These are phyloP conservation scores for Colletotrichum sp. DNA, from an alignment of 2,329 filamentous ascomycete genomes.

Conservation along the genomic window DNA sequence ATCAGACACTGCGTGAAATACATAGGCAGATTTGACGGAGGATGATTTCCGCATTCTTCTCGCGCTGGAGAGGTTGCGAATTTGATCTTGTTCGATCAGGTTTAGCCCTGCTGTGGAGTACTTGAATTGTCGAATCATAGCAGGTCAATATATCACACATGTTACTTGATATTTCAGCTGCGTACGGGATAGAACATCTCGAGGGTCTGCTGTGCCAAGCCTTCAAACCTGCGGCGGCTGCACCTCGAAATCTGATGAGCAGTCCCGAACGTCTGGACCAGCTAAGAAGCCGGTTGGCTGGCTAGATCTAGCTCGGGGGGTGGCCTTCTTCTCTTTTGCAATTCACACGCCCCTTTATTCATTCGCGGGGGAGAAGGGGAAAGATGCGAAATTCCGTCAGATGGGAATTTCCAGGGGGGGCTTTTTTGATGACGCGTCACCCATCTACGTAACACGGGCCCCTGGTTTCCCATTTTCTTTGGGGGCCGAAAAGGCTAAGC, in stretches of 20 bases:
- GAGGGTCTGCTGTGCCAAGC: neutral
- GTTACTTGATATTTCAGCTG: neutral
- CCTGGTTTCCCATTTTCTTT: neutral
- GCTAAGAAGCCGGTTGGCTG: neutral
- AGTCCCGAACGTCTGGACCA: neutral
- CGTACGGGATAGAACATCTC: neutral
- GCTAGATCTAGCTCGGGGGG: neutral
- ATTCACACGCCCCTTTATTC: neutral
- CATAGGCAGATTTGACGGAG: neutral
- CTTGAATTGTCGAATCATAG: neutral
- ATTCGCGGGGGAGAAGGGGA: neutral
- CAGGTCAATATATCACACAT: neutral
- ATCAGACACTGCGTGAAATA: neutral
- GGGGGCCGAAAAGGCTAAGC: constrained; percentile 11
- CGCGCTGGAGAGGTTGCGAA: neutral
- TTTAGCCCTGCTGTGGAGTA: neutral
- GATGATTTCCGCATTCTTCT: neutral
- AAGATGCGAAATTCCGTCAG: neutral
- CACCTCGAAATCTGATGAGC: neutral
- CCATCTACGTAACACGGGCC: constrained; percentile 8
- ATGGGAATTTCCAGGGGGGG: neutral
- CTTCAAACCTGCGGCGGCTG: neutral
- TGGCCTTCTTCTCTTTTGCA: neutral
- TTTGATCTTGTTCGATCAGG: neutral
- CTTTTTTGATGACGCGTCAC: neutral